Evolutionary conservation across 257 asterid genomes (phyloP), one percentile per base, ranked within the genome.

Genomic region (Osmanthus fragrans): DNA sequence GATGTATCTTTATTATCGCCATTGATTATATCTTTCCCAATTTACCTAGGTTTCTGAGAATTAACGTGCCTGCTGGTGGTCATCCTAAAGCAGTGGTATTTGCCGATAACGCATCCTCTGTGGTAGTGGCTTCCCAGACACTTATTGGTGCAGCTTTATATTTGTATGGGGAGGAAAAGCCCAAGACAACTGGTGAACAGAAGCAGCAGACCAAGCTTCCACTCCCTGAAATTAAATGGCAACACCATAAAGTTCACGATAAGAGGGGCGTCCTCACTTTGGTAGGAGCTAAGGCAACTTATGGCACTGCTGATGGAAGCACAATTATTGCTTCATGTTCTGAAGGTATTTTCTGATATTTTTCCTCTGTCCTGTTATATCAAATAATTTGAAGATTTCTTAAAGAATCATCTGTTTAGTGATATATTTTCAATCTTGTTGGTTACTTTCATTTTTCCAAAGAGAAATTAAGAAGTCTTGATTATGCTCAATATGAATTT

Each of bases 291-390:
- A 91, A 84, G 85, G 96, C 99, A 39, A 90, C 95, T 36, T 93
- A 89, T 86, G 98, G 99, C 75, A 93, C 71, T 45, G 98, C 94
- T 42, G 99, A 96, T 88, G 99, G 98, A 72, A 90, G 97, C 80
- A 71, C 92, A 30, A 34, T 93, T 64, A 49, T 92, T 76, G 89
- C 86, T 68, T 96, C 99, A 45, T 89, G 96, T 86, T 96, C 99
- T 74, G 99, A 96, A 93, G 98, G 99, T 96, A 82, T 80, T 83
- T 33, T 60, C 25, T 68, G 64, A 21, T 56, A 10, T 42, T 75
- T 63, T 68, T 80, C 54, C 69, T 49, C 72, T n/a, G 49, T 56
- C 80, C 47, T 76, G 77, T 81, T 47, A 30, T 70, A 11, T 58
- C 32, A 23, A 63, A 25, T 66, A 66, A 47, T 23, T 71, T 39